Evolutionary conservation across 1,284 basidiomycete genomes (phyloP), one percentile per base, ranked within the genome.

Genomic region (Cryptococcus sp.): DNA sequence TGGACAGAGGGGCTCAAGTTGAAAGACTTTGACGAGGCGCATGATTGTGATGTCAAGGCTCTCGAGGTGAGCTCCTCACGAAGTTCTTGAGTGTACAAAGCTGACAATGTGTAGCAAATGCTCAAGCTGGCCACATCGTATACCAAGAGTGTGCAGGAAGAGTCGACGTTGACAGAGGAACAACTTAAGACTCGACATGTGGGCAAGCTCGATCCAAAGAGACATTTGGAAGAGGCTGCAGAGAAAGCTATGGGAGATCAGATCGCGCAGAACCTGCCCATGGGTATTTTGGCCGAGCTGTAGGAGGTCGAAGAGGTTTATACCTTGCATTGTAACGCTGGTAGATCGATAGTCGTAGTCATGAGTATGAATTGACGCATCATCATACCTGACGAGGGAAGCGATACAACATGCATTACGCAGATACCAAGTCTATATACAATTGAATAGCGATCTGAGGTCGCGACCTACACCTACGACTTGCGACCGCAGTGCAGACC

Each of bases 151-250:
- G 89, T 97, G 32, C 87, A 93, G 74, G 92, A 97, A 72, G 92
- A 97, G 73, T 86, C 90, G 45, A 94, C 90, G 23, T 76, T 97
- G 50, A 86, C 89, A 18, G 69, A 85, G 16, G 88, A 94, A 43
- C 89, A 95, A 68, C 79, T 95, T 43, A 93, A 94, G 76, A 95
- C 90, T 48, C 82, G 92, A 56, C 93, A 97, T 73, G 92, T 97
- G 60, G 93, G 93, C 52, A 97, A 95, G 75, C 89, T 94, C 65
- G 92, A 97, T 76, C 92, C 92, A 38, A 97, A 97, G 76, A 82
- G 92, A 62, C 92, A 97, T 77, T 73, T 97, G 57, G 91, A 94
- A 66, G 93, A 95, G 74, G 86, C 87, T 25, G 93, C 94, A n/a
- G 92, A 95, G 75, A 87, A 86, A 73, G 88, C 89, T 1, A 94